These are phyloP conservation scores for Debaryomyces prosopidis DNA, from an alignment of 805 yeast genomes.

Conservation along the genomic window DNA sequence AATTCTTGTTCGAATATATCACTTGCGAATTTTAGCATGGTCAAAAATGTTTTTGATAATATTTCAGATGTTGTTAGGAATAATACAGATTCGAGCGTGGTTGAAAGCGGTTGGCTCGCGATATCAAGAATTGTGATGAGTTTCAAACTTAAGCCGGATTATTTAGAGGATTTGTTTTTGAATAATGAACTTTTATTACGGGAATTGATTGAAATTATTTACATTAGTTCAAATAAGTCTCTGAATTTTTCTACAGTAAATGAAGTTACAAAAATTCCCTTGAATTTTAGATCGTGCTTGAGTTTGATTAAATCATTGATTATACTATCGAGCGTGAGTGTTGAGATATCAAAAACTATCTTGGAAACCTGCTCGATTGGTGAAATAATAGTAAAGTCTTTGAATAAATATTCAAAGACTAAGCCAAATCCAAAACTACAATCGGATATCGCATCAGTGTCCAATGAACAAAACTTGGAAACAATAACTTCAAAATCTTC, in stretches of 20 bases:
- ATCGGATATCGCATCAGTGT: not conserved
- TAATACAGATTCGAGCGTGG: conserved; percentile 57
- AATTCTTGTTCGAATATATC: conserved; percentile 59
- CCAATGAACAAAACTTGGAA: conserved; percentile 1
- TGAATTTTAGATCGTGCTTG: conserved; percentile 39
- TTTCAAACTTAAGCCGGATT: conserved; percentile 42
- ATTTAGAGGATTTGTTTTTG: conserved; percentile 45
- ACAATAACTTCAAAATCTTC: conserved; percentile 6
- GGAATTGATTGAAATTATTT: conserved; percentile 22
- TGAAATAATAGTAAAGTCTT: conserved; percentile 45
- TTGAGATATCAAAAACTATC: conserved; percentile 44
- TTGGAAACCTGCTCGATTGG: conserved; percentile 52
- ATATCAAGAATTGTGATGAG: conserved; percentile 57
- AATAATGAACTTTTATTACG: conserved; percentile 18
- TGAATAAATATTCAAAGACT: conserved; percentile 50
- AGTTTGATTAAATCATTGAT: conserved; percentile 45
- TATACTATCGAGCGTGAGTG: conserved; percentile 42
- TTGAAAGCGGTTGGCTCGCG: conserved; percentile 67
- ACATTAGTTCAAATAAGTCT: conserved; percentile 27
- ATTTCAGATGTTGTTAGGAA: conserved; percentile 57
- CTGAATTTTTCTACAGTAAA: conserved; percentile 11
- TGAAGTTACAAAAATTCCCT: conserved; percentile 19
- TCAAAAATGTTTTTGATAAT: conserved; percentile 59
- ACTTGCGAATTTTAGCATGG: conserved; percentile 41
- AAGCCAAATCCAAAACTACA: not conserved